phyloP scores from a whole-genome alignment of 2,329 filamentous ascomycete species.

The Penicillium verrucosum region DNA sequence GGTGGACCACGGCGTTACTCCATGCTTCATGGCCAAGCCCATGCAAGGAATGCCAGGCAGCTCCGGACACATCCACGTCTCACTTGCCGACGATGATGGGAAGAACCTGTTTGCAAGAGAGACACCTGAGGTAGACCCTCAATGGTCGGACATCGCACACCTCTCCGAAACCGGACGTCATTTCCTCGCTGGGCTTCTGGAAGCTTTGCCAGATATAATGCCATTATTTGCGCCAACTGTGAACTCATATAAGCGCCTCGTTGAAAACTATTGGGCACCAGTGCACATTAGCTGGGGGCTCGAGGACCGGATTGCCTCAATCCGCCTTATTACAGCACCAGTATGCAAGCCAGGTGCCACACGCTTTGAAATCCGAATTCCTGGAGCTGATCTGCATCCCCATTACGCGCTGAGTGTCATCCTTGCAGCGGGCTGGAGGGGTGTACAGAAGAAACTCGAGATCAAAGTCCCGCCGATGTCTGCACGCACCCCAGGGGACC shows the following conservation, averaged over 20 bases:
- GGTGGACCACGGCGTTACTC: conserved; percentile 80
- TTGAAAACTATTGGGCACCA: conserved; percentile 98
- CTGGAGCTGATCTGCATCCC: conserved; percentile 80
- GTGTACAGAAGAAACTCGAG: conserved; percentile 83
- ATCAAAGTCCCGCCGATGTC: conserved; percentile 79
- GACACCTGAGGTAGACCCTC: conserved; percentile 63
- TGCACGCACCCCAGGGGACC: conserved; percentile 63
- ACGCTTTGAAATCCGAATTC: conserved; percentile 25
- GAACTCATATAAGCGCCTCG: conserved; percentile 94
- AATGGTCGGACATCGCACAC: conserved; percentile 69
- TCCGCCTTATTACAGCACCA: conserved; percentile 82
- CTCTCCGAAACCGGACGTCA: conserved; percentile 88
- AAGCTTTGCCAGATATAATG: conserved; percentile 90
- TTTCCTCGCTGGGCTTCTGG: conserved; percentile 84
- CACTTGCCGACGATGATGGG: conserved; percentile 70
- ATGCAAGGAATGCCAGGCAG: conserved; percentile 85
- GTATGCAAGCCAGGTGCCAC: conserved; percentile 68
- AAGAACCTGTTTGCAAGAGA: conserved; percentile 79
- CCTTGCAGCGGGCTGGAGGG: conserved; percentile 85
- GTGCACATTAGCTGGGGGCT: conserved; percentile 95
- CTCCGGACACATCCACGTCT: conserved; percentile 91
- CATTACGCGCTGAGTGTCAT: conserved; percentile 82
- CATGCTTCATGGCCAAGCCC: conserved; percentile 98
- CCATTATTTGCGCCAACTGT: conserved; percentile 87
- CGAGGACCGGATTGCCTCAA: conserved; percentile 86